Evolutionary conservation across 768 basidiomycete species (phyloP).

Genomic region (Podaxis sp.): DNA sequence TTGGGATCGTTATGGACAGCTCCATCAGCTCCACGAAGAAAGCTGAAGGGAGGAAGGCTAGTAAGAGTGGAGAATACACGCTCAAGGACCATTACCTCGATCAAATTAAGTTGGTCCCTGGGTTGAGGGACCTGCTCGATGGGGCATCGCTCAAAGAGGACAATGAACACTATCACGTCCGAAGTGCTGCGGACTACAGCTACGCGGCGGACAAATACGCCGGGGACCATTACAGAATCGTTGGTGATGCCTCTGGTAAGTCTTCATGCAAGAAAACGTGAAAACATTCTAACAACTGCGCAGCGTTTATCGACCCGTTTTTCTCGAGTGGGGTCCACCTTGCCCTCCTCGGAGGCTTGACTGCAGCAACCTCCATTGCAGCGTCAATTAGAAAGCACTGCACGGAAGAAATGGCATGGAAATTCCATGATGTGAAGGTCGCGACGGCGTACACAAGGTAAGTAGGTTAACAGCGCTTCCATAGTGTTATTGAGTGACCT

Average conservation of each 20-base stretch:
- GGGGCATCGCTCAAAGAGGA: conserved; percentile 25
- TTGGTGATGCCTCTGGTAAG: conserved; percentile 33
- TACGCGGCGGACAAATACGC: conserved; percentile 33
- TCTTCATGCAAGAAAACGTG: neutral
- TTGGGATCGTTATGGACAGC: conserved; percentile 52
- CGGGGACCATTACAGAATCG: conserved; percentile 31
- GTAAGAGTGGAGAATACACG: conserved; percentile 13
- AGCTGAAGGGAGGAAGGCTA: conserved; percentile 18
- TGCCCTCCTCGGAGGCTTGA: conserved; percentile 37
- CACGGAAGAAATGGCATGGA: conserved; percentile 28
- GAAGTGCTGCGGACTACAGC: conserved; percentile 35
- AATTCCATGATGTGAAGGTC: conserved; percentile 33
- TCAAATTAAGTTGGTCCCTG: conserved; percentile 28
- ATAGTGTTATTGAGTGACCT: no score
- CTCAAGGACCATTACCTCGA: conserved; percentile 29
- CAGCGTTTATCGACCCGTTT: conserved; percentile 61
- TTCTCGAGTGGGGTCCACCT: conserved; percentile 55
- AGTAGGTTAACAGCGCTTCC: neutral
- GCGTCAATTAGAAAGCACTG: conserved; percentile 31
- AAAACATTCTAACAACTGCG: neutral
- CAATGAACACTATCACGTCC: conserved; percentile 18
- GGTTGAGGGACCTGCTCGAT: conserved; percentile 25
- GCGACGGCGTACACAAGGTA: conserved; percentile 35
- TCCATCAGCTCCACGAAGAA: conserved; percentile 30
- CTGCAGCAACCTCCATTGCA: conserved; percentile 35